Evolutionary conservation across 1,139 yeast genomes (phyloP), one percentile per base, ranked within the genome.

Genomic region (Hansenula sp.): DNA sequence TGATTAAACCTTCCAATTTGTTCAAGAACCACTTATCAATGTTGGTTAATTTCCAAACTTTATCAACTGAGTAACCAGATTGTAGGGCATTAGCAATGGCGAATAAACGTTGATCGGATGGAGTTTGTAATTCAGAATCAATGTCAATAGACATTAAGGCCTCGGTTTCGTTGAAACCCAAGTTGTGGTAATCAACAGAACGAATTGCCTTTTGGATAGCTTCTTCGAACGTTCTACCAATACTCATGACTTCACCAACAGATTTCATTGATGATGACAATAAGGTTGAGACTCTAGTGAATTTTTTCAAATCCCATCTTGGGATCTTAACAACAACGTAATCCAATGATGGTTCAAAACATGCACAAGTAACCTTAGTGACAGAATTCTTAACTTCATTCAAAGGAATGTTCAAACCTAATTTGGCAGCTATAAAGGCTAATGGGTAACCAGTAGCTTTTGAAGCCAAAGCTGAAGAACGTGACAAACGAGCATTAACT

Each of bases 381-480:
- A 93, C 98, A 40, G 96, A 82, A 74, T 93, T 93, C 67, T 83
- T 84, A 63, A 93, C 86, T 68, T 91, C 96, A 60, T 89, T 85
- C 67, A 93, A 79, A 44, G 98, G 93, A 60, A 88, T 88, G 72
- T 89, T 89, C 66, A 93, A 79, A 69, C 96, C 99, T 57, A 93
- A 76, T 70, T 93, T 93, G 49, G 99, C 99, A 52, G 99, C 99
- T 51, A 96, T 93, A 68, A 90, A 93, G 49, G 99, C 99, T 60
- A 93, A 78, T 60, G 99, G 99, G 62, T 93, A 93, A 61, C 99
- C 99, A 45, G 99, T 93, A 35, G 99, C 99, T 75, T 93, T 93
- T 34, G 99, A 93, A 41, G 99, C 99, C 61, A 93, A 77, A 48
- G 99, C 99, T 35, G 99, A 93, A 44, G 99, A 93, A 69, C 99